Base-by-base conservation (phyloP, 2,329 filamentous ascomycete genomes). In the Trichoderma sp. region DNA sequence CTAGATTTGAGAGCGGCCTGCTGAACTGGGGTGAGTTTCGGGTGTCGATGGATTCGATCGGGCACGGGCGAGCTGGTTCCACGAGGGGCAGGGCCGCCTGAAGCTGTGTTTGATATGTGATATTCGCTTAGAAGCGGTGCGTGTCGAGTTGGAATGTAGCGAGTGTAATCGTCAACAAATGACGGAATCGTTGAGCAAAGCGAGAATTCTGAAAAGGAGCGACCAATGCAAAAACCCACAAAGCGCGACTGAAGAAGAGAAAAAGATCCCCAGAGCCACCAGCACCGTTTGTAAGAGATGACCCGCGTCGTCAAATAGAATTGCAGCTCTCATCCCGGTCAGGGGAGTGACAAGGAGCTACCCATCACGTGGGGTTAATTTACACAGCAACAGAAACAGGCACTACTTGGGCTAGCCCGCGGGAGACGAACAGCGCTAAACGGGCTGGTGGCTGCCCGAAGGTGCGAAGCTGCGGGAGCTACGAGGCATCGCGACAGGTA, bases 341-440 rank as follows among this genome's bases (percentile, higher is more conserved):
- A 70, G 68, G 68, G 68, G 68, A 62, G 49, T 69, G 62, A 70
- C 55, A 29, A 60, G 57, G 65, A 58, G 57, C 40, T 53, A 40
- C 49, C 27, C 19, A 70, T 70, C 68, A 70, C 68, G 68, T 70
- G 64, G 68, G 64, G 56, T 53, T 68, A 68, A 63, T 68, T 68
- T 62, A 61, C 31, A 40, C n/a, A 16, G 47, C 35, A 21, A 55
- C 59, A 67, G 40, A 29, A 49, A 37, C 37, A 55, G 43, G 43
- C 40, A 47, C 59, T 52, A 52, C 10, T 33, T 52, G 33, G 24
- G 31, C 65, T 59, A 61, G 55, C 21, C 16, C 13, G 40, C 64
- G 64, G 64, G 64, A 67, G 53, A 49, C 10, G 40, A 31, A 21
- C 64, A 67, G 55, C 64, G 35, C 64, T 67, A 67, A 49, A 58